Evolutionary conservation across 2,329 filamentous ascomycete species (phyloP).

Genomic region (Fusarium circinatum): DNA sequence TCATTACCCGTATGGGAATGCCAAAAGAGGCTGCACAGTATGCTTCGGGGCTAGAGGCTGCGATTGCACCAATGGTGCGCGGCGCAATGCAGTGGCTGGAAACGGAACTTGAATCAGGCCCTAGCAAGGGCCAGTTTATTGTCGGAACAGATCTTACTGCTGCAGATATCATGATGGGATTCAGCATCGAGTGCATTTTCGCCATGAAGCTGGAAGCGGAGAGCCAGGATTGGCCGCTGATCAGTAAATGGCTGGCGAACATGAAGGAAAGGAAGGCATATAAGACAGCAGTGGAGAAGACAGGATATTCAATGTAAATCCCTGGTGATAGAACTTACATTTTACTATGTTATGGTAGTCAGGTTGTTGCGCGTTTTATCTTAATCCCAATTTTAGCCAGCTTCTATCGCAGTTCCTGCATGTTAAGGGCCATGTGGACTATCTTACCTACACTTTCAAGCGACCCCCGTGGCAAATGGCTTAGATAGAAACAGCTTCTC

Average conservation of each 20-base stretch:
- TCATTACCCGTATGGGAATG: neutral
- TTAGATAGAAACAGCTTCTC: too few relatives aligned
- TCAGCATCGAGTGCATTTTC: neutral
- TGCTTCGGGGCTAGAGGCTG: fast-evolving
- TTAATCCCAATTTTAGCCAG: too few relatives aligned
- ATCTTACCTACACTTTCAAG: too few relatives aligned
- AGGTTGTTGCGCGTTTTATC: too few relatives aligned
- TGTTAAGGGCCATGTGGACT: too few relatives aligned
- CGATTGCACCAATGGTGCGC: neutral
- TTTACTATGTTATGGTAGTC: too few relatives aligned
- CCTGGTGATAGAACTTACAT: too few relatives aligned
- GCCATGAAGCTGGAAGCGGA: neutral
- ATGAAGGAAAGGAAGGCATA: neutral
- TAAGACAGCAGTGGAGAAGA: neutral
- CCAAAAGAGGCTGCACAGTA: neutral
- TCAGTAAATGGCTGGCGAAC: neutral
- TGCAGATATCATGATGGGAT: neutral
- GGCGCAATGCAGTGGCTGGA: neutral
- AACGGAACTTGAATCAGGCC: neutral
- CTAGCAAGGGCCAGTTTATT: neutral
- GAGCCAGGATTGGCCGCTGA: neutral
- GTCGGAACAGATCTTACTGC: neutral
- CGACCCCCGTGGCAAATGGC: too few relatives aligned
- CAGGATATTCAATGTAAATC: fast-evolving
- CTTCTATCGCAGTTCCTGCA: too few relatives aligned